phyloP scores from a whole-genome alignment of 2,329 filamentous ascomycete species.

The Cladosporium sp. region DNA sequence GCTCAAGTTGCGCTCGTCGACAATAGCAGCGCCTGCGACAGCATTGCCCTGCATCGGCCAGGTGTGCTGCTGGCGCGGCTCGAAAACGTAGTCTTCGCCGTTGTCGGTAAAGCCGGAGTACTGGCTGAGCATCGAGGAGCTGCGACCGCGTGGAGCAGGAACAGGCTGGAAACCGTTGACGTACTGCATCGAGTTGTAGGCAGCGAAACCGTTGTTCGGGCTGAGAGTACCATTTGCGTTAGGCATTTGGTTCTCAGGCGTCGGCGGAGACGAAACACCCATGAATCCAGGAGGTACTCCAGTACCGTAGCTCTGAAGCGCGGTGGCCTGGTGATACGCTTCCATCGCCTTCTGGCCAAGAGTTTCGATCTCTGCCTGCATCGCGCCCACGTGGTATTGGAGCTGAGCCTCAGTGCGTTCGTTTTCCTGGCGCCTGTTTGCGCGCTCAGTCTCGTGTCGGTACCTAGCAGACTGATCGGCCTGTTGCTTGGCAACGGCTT shows the following conservation, averaged over 20 bases:
- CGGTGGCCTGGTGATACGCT: slow-evolving; percentile 40
- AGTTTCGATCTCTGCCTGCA: slow-evolving; percentile 39
- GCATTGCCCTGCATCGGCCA: slow-evolving; percentile 27
- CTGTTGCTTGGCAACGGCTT: slow-evolving; percentile 69
- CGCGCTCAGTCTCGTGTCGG: slow-evolving; percentile 35
- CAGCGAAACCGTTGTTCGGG: slow-evolving; percentile 24
- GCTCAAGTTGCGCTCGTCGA: slow-evolving; percentile 28
- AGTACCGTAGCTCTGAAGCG: slow-evolving; percentile 31
- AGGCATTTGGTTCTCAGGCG: slow-evolving; percentile 62
- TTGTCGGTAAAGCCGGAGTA: slow-evolving; percentile 53
- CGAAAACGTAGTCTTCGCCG: slow-evolving; percentile 31
- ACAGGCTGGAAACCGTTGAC: slow-evolving; percentile 19
- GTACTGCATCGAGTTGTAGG: slow-evolving; percentile 17
- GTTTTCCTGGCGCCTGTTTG: slow-evolving; percentile 30
- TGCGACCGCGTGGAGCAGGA: slow-evolving; percentile 44
- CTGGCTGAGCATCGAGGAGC: slow-evolving; percentile 54
- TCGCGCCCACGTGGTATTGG: slow-evolving; percentile 40
- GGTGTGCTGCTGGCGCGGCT: slow-evolving; percentile 24
- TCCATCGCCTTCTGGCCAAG: slow-evolving; percentile 43
- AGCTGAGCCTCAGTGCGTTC: slow-evolving; percentile 43
- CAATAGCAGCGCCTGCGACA: slow-evolving; percentile 20
- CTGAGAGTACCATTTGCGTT: slow-evolving; percentile 44
- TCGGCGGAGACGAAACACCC: slow-evolving; percentile 45
- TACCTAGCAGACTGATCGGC: slow-evolving; percentile 42
- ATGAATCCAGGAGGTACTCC: slow-evolving; percentile 22